A percentile compares a stretch with the other conserved stretches of the same genome.
These are phyloP conservation scores for Tubosaeta sp. DNA, from an alignment of 768 basidiomycete species.

Conservation along the genomic window DNA sequence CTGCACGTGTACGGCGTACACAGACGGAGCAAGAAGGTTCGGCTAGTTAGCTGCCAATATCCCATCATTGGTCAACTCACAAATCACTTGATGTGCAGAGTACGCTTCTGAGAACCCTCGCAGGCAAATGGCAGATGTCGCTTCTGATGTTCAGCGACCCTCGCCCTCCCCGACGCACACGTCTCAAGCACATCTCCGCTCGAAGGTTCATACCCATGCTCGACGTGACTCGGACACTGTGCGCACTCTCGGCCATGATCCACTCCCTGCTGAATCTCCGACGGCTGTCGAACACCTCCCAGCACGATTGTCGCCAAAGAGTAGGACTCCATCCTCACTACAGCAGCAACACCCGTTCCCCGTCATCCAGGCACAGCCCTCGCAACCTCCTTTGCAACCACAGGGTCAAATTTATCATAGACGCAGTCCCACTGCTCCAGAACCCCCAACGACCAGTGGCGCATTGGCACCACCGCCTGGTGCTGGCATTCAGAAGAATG, in stretches of 20 bases:
- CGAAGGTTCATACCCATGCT: constrained; percentile 43
- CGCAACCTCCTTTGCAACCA: constrained; percentile 16
- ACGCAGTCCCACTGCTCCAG: constrained; percentile 68
- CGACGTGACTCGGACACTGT: constrained; percentile 77
- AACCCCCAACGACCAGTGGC: constrained; percentile 45
- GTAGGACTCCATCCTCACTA: constrained; percentile 16
- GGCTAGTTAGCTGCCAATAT: constrained; percentile 10
- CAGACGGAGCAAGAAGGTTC: constrained; percentile 45
- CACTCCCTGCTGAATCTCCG: constrained; percentile 45
- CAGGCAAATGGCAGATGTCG: constrained; percentile 10
- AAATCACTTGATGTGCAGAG: constrained; percentile 13
- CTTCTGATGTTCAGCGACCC: constrained; percentile 24
- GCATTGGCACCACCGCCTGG: constrained; percentile 15
- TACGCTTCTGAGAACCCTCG: constrained; percentile 24
- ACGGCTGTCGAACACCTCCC: constrained; percentile 46
- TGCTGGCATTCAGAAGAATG: constrained; percentile 20
- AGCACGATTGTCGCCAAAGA: constrained; percentile 29
- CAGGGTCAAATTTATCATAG: constrained; percentile 45
- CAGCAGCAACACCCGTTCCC: constrained; percentile 29
- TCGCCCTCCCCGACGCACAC: constrained; percentile 51
- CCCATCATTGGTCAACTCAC: constrained; percentile 6
- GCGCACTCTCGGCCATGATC: constrained; percentile 42
- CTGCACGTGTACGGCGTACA: constrained; percentile 36
- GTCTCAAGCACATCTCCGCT: constrained; percentile 28
- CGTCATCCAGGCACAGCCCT: constrained; percentile 20